Percentiles rank a stretch among this genome's conserved stretches.
Evolutionary conservation across 345 rosid species (phyloP).

Genomic region (Boechera stricta): DNA sequence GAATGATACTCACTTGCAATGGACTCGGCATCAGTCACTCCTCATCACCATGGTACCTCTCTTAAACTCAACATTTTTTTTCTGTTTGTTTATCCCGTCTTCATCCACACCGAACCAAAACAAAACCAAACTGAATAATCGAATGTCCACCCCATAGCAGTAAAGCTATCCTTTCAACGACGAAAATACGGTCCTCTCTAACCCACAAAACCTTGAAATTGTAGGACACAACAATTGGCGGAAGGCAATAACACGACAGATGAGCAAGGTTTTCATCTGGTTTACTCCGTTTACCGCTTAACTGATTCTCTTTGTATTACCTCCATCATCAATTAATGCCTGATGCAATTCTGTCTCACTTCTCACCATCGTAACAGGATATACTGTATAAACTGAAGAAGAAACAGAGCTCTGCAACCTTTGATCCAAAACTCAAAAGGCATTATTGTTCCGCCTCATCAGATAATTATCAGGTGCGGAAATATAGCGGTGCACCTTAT

Average conservation of each 20-base stretch:
- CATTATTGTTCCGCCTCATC: not conserved
- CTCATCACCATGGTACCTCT: constrained; percentile 55
- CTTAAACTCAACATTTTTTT: not conserved
- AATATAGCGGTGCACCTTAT: not conserved
- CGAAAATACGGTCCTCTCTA: not conserved
- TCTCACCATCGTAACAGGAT: constrained; percentile 5
- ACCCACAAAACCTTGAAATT: constrained; percentile 9
- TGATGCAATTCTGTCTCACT: not conserved
- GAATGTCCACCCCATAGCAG: not conserved
- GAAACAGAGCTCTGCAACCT: constrained; percentile 14
- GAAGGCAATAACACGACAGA: constrained; percentile 28
- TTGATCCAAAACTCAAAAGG: constrained; percentile 14
- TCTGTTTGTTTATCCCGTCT: not conserved
- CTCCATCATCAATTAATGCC: not conserved
- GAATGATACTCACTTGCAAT: constrained; percentile 82
- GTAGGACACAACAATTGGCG: constrained; percentile 32
- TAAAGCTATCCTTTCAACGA: not conserved
- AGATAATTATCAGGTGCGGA: not conserved
- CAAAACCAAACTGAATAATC: not conserved
- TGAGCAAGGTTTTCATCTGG: constrained; percentile 20
- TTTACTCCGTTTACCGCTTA: not conserved
- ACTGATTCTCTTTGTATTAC: not conserved
- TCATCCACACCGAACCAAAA: not conserved
- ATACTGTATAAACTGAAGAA: constrained; percentile 22
- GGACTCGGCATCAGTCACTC: constrained; percentile 69